phyloP scores from a whole-genome alignment of 2,329 filamentous ascomycete species.

The Paecilomyces niveus region DNA sequence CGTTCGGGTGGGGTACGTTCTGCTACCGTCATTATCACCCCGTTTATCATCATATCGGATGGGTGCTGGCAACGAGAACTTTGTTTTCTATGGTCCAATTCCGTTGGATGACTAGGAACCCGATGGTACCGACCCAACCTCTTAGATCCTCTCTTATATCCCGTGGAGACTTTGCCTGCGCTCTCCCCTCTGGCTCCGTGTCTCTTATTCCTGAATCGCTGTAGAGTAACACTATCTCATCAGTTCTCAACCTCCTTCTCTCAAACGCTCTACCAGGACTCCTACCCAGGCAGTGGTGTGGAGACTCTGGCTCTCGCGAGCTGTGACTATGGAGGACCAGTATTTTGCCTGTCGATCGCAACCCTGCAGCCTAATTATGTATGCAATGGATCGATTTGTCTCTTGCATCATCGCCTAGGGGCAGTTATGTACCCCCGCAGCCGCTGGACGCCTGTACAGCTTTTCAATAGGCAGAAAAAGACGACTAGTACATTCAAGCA shows the following conservation, averaged over 20 bases:
- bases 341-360: neutral
- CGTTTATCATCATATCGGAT: neutral
- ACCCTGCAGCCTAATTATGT: neutral
- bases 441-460: no score
- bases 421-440: neutral
- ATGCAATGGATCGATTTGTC: neutral
- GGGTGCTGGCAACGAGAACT: neutral
- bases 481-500: neutral
- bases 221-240: neutral
- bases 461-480: neutral
- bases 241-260: neutral
- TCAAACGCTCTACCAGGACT: neutral
- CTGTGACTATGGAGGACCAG: neutral
- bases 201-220: neutral
- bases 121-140: neutral
- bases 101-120: neutral
- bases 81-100: neutral
- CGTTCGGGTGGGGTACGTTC: neutral
- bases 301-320: no score
- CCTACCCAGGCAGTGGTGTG: neutral
- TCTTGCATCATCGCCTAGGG: neutral
- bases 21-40: neutral
- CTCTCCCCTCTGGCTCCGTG: neutral
- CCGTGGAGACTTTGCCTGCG: neutral
- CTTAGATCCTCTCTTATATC: neutral